Evolutionary conservation across 2,329 filamentous ascomycete species (phyloP).

Genomic region (Paecilomyces niveus): DNA sequence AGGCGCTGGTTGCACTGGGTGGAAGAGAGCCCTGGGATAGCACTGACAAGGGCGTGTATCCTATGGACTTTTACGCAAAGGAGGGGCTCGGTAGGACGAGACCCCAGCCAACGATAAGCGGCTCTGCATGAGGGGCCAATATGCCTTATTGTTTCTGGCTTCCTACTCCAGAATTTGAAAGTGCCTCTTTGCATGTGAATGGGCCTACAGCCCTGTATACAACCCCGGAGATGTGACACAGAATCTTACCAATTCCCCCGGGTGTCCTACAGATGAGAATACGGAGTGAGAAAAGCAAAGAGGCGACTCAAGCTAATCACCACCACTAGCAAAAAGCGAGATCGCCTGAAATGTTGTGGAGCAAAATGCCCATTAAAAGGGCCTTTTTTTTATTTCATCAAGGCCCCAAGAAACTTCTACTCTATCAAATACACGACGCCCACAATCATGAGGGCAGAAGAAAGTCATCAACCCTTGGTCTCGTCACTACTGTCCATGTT

Average conservation of each 20-base stretch:
- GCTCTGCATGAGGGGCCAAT: background rate
- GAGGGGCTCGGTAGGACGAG: constrained; percentile 81
- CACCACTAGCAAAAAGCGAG: background rate
- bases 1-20: constrained; percentile 84
- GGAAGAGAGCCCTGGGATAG: constrained; percentile 67
- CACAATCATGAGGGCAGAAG: background rate
- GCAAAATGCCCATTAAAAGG: background rate
- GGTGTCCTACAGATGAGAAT: background rate
- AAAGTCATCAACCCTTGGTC: constrained; percentile 18
- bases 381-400: background rate
- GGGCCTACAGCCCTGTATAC: background rate
- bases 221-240: background rate
- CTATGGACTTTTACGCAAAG: constrained; percentile 97
- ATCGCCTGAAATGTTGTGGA: background rate
- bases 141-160: background rate
- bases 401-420: background rate
- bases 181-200: background rate
- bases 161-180: background rate
- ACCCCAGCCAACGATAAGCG: constrained; percentile 14
- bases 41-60: constrained; percentile 62
- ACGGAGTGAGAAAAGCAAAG: background rate
- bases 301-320: background rate
- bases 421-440: background rate
- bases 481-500: constrained; percentile 31
- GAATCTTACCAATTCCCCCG: background rate